Conservation (phyloP, 805 yeast genomes). For the Kodamaea sagamina region DNA sequence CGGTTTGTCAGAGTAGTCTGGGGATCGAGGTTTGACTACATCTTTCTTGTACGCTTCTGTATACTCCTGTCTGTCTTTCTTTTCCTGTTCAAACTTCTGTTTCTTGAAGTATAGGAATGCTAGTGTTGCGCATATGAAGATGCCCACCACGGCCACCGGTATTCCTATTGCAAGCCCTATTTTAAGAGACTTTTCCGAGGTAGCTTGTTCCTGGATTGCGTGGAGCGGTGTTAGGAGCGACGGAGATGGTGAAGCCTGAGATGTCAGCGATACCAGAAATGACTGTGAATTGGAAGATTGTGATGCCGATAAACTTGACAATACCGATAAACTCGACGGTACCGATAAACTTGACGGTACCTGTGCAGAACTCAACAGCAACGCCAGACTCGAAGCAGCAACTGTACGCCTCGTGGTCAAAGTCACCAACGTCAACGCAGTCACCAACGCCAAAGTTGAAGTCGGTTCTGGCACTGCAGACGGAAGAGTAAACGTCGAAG, state of each 20-base stretch:
- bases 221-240: conserved; percentile 3
- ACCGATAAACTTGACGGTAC: no score
- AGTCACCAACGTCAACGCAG: conserved; percentile 3
- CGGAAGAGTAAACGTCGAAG: conserved; percentile 15
- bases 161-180: conserved; percentile 28
- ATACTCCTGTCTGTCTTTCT: not conserved
- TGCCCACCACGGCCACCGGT: conserved; percentile 23
- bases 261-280: no score
- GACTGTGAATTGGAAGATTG: no score
- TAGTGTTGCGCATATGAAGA: conserved; percentile 16
- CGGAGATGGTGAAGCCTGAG: not conserved
- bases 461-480: conserved; percentile 1
- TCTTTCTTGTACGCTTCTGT: not conserved
- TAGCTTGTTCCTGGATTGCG: conserved; percentile 2
- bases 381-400: no score
- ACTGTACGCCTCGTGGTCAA: conserved; percentile 2
- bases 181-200: conserved; percentile 13
- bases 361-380: no score
- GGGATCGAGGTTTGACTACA: no score
- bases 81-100: conserved; percentile 6
- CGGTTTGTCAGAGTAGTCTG: not conserved
- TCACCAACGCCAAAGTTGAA: not conserved
- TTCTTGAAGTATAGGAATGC: conserved; percentile 14
- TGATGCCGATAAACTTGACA: no score
- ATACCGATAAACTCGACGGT: not conserved